Evolutionary conservation across 192 early-diverging fungal species (phyloP), one percentile per base, ranked within the genome.

Genomic region (Podila epicladia): DNA sequence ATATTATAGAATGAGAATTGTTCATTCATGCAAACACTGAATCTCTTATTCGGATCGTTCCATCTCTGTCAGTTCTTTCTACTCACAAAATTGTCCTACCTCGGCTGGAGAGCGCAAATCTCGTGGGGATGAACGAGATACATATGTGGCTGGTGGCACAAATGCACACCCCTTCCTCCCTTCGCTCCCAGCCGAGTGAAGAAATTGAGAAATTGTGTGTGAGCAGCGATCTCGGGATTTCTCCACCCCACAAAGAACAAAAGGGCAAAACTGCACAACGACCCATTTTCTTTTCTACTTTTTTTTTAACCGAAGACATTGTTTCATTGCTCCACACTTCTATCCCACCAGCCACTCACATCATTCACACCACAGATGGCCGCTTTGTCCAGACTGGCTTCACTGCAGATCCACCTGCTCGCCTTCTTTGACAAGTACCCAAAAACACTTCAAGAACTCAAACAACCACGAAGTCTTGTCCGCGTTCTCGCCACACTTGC

Each of bases 381-480:
- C 20, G 73, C 55, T 9, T 19, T 75, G 8, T 75, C 73, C 0
- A 31, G 49, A 58, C 55, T 75, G 5, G 45, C 62, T 15, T 33
- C 28, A 9, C 28, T 68, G 49, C 38, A 62, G 50, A 22, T 29
- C 8, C 15, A 53, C 8, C 31, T 76, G 41, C 64, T 31, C n/a
- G 61, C 63, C 4, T 61, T 76, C 55, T 33, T 76, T 37, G 62
- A 58, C 20, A 65, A 58, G 20, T 70, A 70, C 41, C 41, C 41
- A 45, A 45, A 45, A 45, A 45, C 41, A 45, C 41, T 45, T 3
- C 13, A 45, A 15, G 41, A 45, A 45, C 13, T 45, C 41, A 12
- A 45, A 17, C 41, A 45, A 17, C 41, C 41, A 15, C 41, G 13
- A 45, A 45, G 41, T 45, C 15, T 45, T 48, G 31, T 31, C 1